Conservation (phyloP, 192 early-diverging fungal genomes). For the Rhizoclosmatium globosum region DNA sequence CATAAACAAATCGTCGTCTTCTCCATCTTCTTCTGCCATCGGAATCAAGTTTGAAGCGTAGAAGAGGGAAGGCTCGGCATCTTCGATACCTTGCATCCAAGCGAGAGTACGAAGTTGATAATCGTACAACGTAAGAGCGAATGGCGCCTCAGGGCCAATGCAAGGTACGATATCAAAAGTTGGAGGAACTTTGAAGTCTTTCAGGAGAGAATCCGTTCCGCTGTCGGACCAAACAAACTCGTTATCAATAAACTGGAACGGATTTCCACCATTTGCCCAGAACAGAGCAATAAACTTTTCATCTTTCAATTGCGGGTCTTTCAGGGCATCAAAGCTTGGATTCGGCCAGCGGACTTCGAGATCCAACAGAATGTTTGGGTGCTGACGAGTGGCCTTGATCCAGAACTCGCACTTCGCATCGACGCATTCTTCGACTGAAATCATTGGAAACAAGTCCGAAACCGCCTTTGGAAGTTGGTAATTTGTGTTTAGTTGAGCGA, state of each 20-base stretch:
- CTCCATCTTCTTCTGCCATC: too few species aligned
- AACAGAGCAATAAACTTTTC: background rate
- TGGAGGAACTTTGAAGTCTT: conserved; percentile 12
- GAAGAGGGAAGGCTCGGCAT: too few species aligned
- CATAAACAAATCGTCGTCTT: too few species aligned
- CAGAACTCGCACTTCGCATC: too few species aligned
- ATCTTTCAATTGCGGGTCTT: background rate
- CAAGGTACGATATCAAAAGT: conserved; percentile 28
- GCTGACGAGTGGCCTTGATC: too few species aligned
- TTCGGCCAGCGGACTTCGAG: conserved; percentile 15
- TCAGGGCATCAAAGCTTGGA: background rate
- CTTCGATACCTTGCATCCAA: too few species aligned
- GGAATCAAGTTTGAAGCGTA: too few species aligned
- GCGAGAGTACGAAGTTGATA: too few species aligned
- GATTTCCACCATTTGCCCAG: conserved; percentile 11
- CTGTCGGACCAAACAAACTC: background rate
- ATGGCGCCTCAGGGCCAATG: background rate
- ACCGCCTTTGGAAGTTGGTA: background rate
- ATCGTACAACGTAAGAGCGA: too few species aligned
- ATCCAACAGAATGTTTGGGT: background rate
- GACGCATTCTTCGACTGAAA: too few species aligned
- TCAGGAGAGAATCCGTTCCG: background rate
- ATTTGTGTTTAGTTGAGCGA: background rate
- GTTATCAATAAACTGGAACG: background rate
- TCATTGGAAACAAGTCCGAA: too few species aligned